Evolutionary conservation across 2,329 filamentous ascomycete species (phyloP), one percentile per base, ranked within the genome.

Genomic region (Claviceps maximensis): DNA sequence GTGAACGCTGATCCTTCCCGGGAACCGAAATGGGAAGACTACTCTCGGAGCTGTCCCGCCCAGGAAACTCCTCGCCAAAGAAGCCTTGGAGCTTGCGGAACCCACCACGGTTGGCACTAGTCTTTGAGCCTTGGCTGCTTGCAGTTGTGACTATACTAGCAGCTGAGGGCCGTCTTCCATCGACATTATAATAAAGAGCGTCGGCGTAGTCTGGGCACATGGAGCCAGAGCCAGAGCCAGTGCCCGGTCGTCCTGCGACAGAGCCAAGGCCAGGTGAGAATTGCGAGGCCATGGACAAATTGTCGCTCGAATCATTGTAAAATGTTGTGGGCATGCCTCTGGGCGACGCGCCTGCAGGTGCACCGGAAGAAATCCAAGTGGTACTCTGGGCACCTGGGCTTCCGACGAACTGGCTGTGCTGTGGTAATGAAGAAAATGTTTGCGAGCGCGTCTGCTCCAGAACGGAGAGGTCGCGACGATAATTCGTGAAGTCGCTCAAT

Each of bases 41-140:
- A 60, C 79, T 78, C 54, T 94, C 87, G 51, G 86, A 89, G 58
- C 83, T 83, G 64, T 90, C 85, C 58, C 79, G 76, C 40, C 79
- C 80, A 55, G 82, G 81, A 67, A 87, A 89, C 64, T 95, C 90
- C 61, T 96, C 91, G 47, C 91, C 90, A 69, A 96, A 95, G 66
- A 96, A 91, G 44, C 86, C 87, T 64, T 93, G 87, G 57, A 95
- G 75, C 69, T 91, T 93, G 69, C 90, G 89, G 54, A 85, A 78
- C 50, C 86, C 82, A 60, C 83, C 82, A 55, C 85, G 76, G 56
- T 81, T 83, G 57, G 82, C 74, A 66, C 84, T 87, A 54, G 79
- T 78, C 69, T 83, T 84, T 44, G 91, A 95, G 36, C 87, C 87
- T 58, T 87, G 80, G 63, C 91, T 95, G 68, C 90, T 93, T 54